A percentile compares a stretch with the other conserved stretches of the same genome.
Evolutionary conservation across 2,329 filamentous ascomycete species (phyloP).

Genomic region (Aureobasidium sp.): DNA sequence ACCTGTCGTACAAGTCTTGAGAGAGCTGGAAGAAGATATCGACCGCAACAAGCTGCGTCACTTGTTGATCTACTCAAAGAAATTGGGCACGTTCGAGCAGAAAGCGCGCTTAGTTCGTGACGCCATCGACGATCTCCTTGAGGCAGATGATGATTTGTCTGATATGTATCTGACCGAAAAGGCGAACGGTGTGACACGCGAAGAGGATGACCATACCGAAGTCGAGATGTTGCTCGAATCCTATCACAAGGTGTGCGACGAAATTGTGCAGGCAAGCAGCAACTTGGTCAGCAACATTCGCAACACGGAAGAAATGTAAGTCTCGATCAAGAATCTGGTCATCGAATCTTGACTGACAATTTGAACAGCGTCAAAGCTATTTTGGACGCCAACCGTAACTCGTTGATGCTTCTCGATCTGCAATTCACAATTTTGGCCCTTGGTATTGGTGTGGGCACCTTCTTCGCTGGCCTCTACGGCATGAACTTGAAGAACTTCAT

Average conservation of each 20-base stretch:
- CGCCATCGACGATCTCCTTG: slow-evolving; percentile 87
- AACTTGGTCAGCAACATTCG: slow-evolving; percentile 91
- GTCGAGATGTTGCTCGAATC: slow-evolving; percentile 95
- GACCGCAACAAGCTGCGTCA: slow-evolving; percentile 88
- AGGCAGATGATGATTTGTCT: slow-evolving; percentile 90
- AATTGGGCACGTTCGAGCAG: slow-evolving; percentile 93
- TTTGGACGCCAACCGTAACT: slow-evolving; percentile 94
- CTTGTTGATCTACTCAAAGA: slow-evolving; percentile 88
- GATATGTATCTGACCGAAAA: slow-evolving; percentile 96
- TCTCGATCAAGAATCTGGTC: slow-evolving; percentile 15
- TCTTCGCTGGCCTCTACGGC: slow-evolving; percentile 96
- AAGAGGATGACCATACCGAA: slow-evolving; percentile 85
- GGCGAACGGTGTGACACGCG: slow-evolving; percentile 61
- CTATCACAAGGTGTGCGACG: slow-evolving; percentile 95
- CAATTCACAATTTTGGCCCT: slow-evolving; percentile 95
- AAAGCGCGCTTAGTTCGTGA: slow-evolving; percentile 91
- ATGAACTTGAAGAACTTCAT: slow-evolving; percentile 99
- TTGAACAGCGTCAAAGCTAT: slow-evolving; percentile 79
- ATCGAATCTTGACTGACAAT: neutral
- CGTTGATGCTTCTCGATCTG: slow-evolving; percentile 92
- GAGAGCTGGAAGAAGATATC: slow-evolving; percentile 92
- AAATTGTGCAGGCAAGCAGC: slow-evolving; percentile 91
- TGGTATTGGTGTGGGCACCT: slow-evolving; percentile 88
- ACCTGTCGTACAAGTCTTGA: slow-evolving; percentile 79
- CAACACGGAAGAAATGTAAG: slow-evolving; percentile 97